Evolutionary conservation across 805 yeast species (phyloP).

Genomic region (Yamadazyma akitaensis): DNA sequence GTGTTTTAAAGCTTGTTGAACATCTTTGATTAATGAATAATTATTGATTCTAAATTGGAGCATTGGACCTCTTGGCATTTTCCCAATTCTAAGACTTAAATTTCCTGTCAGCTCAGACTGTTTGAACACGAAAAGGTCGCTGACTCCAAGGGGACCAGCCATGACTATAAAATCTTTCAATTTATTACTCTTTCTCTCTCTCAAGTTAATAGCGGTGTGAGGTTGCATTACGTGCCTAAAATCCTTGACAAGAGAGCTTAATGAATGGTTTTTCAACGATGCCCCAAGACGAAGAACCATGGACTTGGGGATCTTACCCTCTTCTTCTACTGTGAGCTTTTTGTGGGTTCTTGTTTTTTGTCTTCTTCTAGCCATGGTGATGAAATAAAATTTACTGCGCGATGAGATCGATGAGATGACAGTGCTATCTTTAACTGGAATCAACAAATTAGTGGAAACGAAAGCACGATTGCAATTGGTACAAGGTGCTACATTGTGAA

Average conservation of each 20-base stretch:
- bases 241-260: constrained; percentile 82
- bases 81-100: constrained; percentile 76
- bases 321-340: constrained; percentile 58
- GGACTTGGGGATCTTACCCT: constrained; percentile 77
- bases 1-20: constrained; percentile 60
- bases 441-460: not conserved
- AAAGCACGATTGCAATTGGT: not conserved
- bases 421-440: not conserved
- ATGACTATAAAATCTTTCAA: constrained; percentile 93
- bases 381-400: not conserved
- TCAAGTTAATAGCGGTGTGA: constrained; percentile 85
- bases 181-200: constrained; percentile 83
- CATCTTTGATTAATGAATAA: constrained; percentile 81
- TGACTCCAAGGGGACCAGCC: constrained; percentile 95
- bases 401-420: constrained; percentile 5
- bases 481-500: too few relatives aligned
- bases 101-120: constrained; percentile 76
- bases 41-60: constrained; percentile 72
- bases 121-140: constrained; percentile 82
- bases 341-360: constrained; percentile 87
- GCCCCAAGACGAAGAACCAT: constrained; percentile 90
- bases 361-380: constrained; percentile 40
- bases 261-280: constrained; percentile 71
- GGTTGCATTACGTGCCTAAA: constrained; percentile 93
- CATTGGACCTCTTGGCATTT: constrained; percentile 94